A percentile compares a stretch with the other conserved stretches of the same genome.
phyloP scores from a whole-genome alignment of 2,329 filamentous ascomycete species.

The Penicillium sp. region DNA sequence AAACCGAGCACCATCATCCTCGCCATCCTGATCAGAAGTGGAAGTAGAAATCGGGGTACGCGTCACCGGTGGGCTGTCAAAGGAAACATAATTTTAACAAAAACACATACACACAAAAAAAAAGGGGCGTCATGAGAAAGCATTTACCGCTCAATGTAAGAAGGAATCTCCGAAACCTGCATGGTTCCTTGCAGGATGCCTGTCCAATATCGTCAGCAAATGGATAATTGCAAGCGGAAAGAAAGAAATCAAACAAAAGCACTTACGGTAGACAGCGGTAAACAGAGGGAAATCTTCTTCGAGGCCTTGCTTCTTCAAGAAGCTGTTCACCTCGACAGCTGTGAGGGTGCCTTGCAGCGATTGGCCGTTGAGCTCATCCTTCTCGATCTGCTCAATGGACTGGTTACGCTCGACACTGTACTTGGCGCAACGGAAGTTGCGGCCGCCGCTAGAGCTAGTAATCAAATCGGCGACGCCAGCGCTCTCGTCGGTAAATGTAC shows the following conservation, averaged over 20 bases:
- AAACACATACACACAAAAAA: constrained; percentile 16
- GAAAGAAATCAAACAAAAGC: background rate
- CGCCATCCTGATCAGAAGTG: constrained; percentile 17
- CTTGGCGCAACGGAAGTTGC: constrained; percentile 94
- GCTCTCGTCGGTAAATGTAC: constrained; percentile 95
- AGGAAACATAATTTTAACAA: constrained; percentile 24
- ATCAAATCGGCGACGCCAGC: constrained; percentile 95
- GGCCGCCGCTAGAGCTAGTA: constrained; percentile 86
- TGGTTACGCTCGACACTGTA: constrained; percentile 79
- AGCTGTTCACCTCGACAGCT: constrained; percentile 86
- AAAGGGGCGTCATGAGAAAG: constrained; percentile 6
- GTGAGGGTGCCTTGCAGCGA: constrained; percentile 95
- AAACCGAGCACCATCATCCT: constrained; percentile 21
- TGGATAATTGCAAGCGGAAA: constrained; percentile 14
- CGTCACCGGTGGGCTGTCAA: constrained; percentile 23
- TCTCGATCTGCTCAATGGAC: constrained; percentile 84
- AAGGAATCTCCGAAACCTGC: constrained; percentile 79
- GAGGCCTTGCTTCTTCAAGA: constrained; percentile 76
- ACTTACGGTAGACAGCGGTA: constrained; percentile 75
- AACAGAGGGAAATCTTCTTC: constrained; percentile 90
- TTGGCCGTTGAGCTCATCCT: constrained; percentile 89
- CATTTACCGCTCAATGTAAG: constrained; percentile 60
- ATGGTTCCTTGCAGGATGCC: constrained; percentile 77
- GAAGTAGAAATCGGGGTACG: constrained; percentile 20
- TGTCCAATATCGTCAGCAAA: constrained; percentile 31